Percentiles rank a stretch among this genome's conserved stretches.
phyloP scores from a whole-genome alignment of 2,329 filamentous ascomycete genomes.

The Neonectria faginata region DNA sequence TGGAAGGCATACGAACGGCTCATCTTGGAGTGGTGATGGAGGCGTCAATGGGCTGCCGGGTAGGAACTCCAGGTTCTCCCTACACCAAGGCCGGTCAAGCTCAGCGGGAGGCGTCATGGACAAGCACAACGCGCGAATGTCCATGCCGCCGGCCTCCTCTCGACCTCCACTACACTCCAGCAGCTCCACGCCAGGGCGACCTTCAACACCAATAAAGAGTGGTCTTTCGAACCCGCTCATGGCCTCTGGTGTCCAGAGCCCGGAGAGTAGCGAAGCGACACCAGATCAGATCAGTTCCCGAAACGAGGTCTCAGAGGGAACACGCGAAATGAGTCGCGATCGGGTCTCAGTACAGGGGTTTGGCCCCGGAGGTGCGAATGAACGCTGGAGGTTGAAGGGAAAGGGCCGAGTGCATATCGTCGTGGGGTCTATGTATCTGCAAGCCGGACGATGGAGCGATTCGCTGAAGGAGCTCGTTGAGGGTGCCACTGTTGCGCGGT shows the following conservation, averaged over 20 bases:
- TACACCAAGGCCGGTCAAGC: constrained; percentile 60
- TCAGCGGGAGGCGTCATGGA: constrained; percentile 67
- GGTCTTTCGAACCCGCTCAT: constrained; percentile 61
- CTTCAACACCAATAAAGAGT: constrained; percentile 64
- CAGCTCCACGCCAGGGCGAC: constrained; percentile 60
- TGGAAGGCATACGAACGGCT: constrained; percentile 55
- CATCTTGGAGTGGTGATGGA: constrained; percentile 55
- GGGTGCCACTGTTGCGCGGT: constrained; percentile 80
- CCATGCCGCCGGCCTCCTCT: constrained; percentile 77
- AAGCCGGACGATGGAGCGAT: constrained; percentile 90
- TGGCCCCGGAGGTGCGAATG: constrained; percentile 75
- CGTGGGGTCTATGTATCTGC: constrained; percentile 86
- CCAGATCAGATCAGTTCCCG: constrained; percentile 56
- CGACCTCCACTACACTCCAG: constrained; percentile 55
- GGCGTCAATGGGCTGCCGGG: constrained; percentile 54
- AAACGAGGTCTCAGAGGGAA: constrained; percentile 56
- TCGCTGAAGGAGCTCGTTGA: constrained; percentile 86
- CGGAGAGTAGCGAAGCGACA: constrained; percentile 52
- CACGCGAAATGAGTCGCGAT: constrained; percentile 65
- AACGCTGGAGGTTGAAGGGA: constrained; percentile 82
- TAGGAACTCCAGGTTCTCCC: constrained; percentile 67
- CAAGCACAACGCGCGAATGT: constrained; percentile 77
- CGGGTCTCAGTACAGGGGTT: constrained; percentile 78
- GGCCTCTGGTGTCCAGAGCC: constrained; percentile 59
- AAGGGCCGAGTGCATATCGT: constrained; percentile 83